Percentiles rank a stretch among this genome's conserved stretches.
phyloP scores from a whole-genome alignment of 1,284 basidiomycete genomes.

The Marasmius oreades region DNA sequence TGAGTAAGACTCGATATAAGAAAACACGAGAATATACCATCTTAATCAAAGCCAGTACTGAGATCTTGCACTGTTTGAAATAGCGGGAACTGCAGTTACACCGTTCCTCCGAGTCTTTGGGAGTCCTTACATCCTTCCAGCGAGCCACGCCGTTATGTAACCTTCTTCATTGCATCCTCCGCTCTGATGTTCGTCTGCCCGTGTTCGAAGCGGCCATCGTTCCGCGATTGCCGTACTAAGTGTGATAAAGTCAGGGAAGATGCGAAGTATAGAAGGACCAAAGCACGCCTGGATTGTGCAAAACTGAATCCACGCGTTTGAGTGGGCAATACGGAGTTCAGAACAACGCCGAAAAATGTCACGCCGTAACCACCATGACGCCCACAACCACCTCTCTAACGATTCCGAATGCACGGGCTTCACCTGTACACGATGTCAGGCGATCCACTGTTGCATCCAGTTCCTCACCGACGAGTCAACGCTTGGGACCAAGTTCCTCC shows the following conservation, averaged over 20 bases:
- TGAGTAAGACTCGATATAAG: not conserved
- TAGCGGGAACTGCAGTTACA: conserved; percentile 68
- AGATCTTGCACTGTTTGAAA: conserved; percentile 94
- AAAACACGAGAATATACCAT: conserved; percentile 61
- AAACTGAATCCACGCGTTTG: no score
- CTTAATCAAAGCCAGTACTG: conserved; percentile 94
- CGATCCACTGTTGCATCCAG: conserved; percentile 29
- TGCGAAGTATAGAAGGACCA: no score
- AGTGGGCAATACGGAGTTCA: no score
- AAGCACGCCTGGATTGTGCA: no score
- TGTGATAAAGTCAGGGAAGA: no score
- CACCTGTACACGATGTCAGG: conserved; percentile 11
- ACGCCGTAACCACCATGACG: no score
- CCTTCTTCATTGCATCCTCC: conserved; percentile 72
- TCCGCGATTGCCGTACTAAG: no score
- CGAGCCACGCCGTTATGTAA: conserved; percentile 75
- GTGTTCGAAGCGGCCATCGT: conserved; percentile 33
- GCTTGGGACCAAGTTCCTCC: conserved; percentile 90
- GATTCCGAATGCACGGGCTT: conserved; percentile 3
- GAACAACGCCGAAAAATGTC: no score
- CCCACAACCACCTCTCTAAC: no score
- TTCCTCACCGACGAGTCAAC: conserved; percentile 65
- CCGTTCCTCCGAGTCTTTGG: conserved; percentile 2
- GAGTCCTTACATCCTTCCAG: conserved; percentile 79
- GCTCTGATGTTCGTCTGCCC: conserved; percentile 80